Conservation (phyloP, 208 protist genomes). For the Trichomonas vaginalis region DNA sequence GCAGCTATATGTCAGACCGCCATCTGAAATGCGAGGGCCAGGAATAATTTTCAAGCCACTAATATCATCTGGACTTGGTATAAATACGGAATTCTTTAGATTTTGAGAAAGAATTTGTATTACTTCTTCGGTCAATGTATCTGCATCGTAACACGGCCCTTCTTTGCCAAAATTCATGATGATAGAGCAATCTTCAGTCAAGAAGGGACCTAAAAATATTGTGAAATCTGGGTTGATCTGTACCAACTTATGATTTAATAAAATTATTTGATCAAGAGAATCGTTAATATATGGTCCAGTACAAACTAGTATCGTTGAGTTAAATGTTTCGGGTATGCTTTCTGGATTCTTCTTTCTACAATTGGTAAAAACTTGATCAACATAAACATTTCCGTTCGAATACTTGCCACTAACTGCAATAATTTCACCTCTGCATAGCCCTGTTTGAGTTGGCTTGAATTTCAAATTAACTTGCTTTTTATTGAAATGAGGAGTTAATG, state of each 20-base stretch:
- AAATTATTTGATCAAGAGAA: background rate
- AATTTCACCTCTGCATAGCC: background rate
- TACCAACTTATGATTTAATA: background rate
- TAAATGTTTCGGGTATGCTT: background rate
- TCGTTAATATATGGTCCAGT: background rate
- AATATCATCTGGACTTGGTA: background rate
- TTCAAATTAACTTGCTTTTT: background rate
- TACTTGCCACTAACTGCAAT: background rate
- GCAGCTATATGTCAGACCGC: background rate
- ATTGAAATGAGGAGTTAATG: background rate
- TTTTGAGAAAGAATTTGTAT: background rate
- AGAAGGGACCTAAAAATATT: background rate
- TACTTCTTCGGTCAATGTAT: background rate
- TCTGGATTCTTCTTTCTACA: background rate
- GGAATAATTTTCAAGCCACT: background rate
- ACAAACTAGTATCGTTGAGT: background rate
- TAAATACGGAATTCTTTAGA: background rate
- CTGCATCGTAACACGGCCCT: background rate
- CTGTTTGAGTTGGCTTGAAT: background rate
- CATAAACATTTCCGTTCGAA: background rate
- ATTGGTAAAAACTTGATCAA: background rate
- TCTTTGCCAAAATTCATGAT: background rate
- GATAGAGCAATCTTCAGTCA: background rate
- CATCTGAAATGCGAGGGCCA: background rate
- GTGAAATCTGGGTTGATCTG: background rate